These are phyloP conservation scores for Emericellopsis terricola DNA, from an alignment of 495 filamentous ascomycete genomes.

Conservation along the genomic window DNA sequence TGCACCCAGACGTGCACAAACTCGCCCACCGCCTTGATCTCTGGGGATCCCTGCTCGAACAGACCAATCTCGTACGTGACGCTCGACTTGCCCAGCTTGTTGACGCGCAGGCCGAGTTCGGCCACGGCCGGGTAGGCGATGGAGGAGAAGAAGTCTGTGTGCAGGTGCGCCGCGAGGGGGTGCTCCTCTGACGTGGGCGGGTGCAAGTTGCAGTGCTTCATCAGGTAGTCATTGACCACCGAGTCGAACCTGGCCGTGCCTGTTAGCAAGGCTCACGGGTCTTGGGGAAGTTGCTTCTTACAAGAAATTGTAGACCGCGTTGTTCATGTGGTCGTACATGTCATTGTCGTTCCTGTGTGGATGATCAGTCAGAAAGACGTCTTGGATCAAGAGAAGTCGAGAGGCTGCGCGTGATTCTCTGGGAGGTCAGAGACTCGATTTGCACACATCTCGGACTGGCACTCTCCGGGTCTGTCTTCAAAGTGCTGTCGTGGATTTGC, in stretches of 20 bases:
- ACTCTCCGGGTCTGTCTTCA: too few species aligned
- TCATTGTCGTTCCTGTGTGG: constrained; percentile 71
- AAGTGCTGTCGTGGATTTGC: too few species aligned
- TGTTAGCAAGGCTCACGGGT: neutral
- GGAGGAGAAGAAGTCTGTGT: constrained; percentile 68
- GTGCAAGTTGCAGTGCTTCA: constrained; percentile 55
- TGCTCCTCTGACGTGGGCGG: constrained; percentile 53
- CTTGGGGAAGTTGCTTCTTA: constrained; percentile 9
- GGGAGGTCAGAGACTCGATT: too few species aligned
- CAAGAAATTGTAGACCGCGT: constrained; percentile 66
- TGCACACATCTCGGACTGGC: too few species aligned
- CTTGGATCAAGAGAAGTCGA: too few species aligned
- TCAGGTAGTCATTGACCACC: constrained; percentile 79
- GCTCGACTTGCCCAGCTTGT: constrained; percentile 67
- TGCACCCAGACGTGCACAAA: constrained; percentile 85
- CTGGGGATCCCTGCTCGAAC: constrained; percentile 57
- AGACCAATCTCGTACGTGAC: constrained; percentile 88
- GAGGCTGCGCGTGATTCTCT: too few species aligned
- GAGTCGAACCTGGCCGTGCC: constrained; percentile 43
- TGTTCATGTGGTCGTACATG: constrained; percentile 84
- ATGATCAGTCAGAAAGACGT: too few species aligned
- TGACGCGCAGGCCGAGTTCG: constrained; percentile 68
- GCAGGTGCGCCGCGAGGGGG: constrained; percentile 66
- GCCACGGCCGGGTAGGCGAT: constrained; percentile 70
- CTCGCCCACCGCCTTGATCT: constrained; percentile 68